These are phyloP conservation scores for Phylloporus sp. DNA, from an alignment of 1,284 basidiomycete genomes.

Conservation along the genomic window DNA sequence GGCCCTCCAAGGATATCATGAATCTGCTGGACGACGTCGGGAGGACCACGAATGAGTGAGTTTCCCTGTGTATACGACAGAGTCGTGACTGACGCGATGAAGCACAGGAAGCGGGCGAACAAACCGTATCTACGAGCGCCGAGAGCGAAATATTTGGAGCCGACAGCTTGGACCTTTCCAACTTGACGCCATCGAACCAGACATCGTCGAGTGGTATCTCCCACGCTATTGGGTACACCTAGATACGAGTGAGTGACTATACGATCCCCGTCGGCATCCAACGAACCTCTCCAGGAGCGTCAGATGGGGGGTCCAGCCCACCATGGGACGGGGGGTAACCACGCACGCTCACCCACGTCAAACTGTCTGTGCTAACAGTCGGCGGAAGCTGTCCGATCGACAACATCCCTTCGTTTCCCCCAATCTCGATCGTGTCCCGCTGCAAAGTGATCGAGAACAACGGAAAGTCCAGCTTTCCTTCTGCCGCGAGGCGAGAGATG, in stretches of 20 bases:
- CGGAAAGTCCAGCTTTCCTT: slow-evolving; percentile 42
- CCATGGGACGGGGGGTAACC: slow-evolving; percentile 51
- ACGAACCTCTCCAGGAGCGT: slow-evolving; percentile 57
- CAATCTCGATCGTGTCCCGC: slow-evolving; percentile 58
- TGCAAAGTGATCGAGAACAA: slow-evolving; percentile 57
- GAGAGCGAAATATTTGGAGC: slow-evolving; percentile 41
- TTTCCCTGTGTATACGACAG: slow-evolving; percentile 50
- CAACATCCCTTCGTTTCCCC: slow-evolving; percentile 58
- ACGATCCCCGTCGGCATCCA: neutral
- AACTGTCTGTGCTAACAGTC: slow-evolving; percentile 46
- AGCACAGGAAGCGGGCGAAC: slow-evolving; percentile 4
- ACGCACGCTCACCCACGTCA: slow-evolving; percentile 63
- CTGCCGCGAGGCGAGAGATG: slow-evolving; percentile 48
- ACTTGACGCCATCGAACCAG: slow-evolving; percentile 44
- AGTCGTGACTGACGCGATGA: slow-evolving; percentile 6
- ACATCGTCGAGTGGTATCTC: slow-evolving; percentile 47
- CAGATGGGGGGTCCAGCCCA: slow-evolving; percentile 51
- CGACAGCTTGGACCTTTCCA: slow-evolving; percentile 39
- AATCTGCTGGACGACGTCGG: slow-evolving; percentile 57
- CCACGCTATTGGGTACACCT: slow-evolving; percentile 47
- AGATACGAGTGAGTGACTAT: slow-evolving; percentile 14
- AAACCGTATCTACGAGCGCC: slow-evolving; percentile 46
- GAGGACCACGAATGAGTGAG: slow-evolving; percentile 63
- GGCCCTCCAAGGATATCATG: slow-evolving; percentile 46
- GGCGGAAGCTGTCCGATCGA: slow-evolving; percentile 60